A percentile compares a stretch with the other conserved stretches of the same genome.
Conservation (phyloP, 1,284 basidiomycete species). For the Apiotrichum laibachii region DNA sequence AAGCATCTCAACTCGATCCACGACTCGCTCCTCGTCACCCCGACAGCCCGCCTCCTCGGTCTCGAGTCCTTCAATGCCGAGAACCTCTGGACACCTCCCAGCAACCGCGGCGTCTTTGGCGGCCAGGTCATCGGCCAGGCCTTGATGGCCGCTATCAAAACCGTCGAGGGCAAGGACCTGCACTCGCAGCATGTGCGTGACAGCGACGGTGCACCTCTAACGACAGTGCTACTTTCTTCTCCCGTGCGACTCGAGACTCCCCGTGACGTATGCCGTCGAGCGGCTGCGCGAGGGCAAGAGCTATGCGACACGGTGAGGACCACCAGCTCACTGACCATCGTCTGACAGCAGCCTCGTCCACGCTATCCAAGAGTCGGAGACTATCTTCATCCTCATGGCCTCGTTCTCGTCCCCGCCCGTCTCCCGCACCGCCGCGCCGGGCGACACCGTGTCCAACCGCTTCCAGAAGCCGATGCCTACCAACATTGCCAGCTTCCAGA, state of each 20-base stretch:
- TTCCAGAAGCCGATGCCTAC: background rate
- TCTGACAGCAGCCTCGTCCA: constrained; percentile 65
- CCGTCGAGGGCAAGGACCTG: constrained; percentile 65
- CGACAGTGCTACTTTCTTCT: constrained; percentile 8
- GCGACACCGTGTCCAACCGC: background rate
- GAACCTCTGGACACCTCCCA: constrained; percentile 64
- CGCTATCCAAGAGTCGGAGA: constrained; percentile 68
- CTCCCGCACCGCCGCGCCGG: constrained; percentile 44
- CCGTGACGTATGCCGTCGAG: constrained; percentile 81
- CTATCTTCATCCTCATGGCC: constrained; percentile 77
- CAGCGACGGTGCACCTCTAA: background rate
- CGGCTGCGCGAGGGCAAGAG: constrained; percentile 62
- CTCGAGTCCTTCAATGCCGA: constrained; percentile 61
- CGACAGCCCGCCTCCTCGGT: constrained; percentile 10
- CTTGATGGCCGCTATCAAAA: constrained; percentile 71
- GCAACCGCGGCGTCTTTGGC: constrained; percentile 76
- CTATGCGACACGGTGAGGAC: constrained; percentile 26
- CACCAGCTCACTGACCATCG: too few species aligned
- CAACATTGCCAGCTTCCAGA: too few species aligned
- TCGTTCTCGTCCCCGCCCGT: constrained; percentile 65
- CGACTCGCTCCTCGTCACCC: constrained; percentile 2
- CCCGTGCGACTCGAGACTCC: constrained; percentile 58
- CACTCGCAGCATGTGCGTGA: constrained; percentile 60
- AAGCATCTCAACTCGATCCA: background rate
- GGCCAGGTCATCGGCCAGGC: constrained; percentile 85